Conservation (phyloP, 2,329 filamentous ascomycete species). For the Ophiostoma angusticollis region DNA sequence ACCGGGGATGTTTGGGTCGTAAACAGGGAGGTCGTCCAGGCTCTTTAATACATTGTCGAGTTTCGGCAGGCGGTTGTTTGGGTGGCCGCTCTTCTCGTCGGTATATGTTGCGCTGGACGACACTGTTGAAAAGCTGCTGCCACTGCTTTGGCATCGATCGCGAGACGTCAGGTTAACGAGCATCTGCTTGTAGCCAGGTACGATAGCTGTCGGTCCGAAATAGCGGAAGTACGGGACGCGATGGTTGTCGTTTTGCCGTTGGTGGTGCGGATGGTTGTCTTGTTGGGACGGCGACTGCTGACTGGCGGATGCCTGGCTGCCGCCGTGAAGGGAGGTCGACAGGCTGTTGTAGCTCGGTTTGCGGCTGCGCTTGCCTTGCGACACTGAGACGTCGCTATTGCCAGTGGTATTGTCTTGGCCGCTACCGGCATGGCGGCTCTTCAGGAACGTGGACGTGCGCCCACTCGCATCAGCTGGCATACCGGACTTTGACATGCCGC, state of each 20-base stretch:
- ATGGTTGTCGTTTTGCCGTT: conserved; percentile 41
- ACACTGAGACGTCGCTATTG: not conserved
- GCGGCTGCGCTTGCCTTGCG: not conserved
- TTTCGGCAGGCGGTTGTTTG: conserved; percentile 18
- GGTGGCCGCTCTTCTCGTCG: conserved; percentile 13
- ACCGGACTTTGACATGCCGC: not conserved
- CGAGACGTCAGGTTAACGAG: conserved; percentile 55
- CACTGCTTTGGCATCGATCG: conserved; percentile 47
- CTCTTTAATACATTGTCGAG: conserved; percentile 30
- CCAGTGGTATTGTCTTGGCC: too few species aligned
- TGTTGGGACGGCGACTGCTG: not conserved
- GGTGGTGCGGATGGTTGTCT: conserved; percentile 10
- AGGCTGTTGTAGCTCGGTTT: not conserved
- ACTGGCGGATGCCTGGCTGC: conserved; percentile 9
- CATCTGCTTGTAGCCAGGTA: conserved; percentile 89
- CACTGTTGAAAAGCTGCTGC: conserved; percentile 41
- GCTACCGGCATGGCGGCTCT: too few species aligned
- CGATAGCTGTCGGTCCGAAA: conserved; percentile 82
- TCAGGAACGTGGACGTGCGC: too few species aligned
- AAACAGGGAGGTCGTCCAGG: conserved; percentile 52
- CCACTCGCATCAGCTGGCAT: not conserved
- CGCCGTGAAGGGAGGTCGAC: conserved; percentile 3
- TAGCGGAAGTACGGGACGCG: conserved; percentile 82
- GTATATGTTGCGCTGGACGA: conserved; percentile 30
- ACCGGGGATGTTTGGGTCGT: conserved; percentile 57